Evolutionary conservation across 805 yeast genomes (phyloP).

Genomic region (Alloascoidea hylecoeti): DNA sequence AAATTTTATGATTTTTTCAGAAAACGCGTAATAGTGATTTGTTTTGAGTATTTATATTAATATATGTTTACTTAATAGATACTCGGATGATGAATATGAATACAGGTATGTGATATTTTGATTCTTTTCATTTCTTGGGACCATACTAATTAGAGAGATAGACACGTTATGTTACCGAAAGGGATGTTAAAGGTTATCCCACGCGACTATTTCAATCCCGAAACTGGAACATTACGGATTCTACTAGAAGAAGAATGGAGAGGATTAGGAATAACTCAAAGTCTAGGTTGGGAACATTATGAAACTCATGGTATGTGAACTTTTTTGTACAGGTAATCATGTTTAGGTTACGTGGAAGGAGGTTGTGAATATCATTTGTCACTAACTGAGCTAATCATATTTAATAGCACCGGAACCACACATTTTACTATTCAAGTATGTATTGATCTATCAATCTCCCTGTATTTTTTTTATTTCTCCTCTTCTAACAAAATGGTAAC

Average conservation of each 20-base stretch:
- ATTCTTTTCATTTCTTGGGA: neutral
- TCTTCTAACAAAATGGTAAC: neutral
- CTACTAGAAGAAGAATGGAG: conserved; percentile 96
- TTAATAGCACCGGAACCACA: conserved; percentile 87
- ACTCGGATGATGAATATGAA: conserved; percentile 84
- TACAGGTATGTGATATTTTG: conserved; percentile 29
- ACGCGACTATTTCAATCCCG: conserved; percentile 82
- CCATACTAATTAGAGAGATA: conserved; percentile 2
- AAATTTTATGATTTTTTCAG: neutral
- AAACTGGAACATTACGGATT: conserved; percentile 86
- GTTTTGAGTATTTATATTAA: neutral
- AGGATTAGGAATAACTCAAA: conserved; percentile 93
- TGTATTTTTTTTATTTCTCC: neutral
- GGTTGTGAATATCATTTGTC: neutral
- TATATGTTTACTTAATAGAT: conserved; percentile 24
- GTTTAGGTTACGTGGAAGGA: neutral
- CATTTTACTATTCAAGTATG: conserved; percentile 62
- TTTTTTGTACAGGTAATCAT: neutral
- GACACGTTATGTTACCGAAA: conserved; percentile 96
- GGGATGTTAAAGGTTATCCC: conserved; percentile 92
- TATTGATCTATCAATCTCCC: too few relatives aligned
- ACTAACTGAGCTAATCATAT: conserved; percentile 8
- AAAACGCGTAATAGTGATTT: conserved; percentile 2
- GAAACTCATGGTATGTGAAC: conserved; percentile 57
- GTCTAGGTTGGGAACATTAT: conserved; percentile 95